Evolutionary conservation across 1,284 basidiomycete genomes (phyloP).

Genomic region (Gomphus bonarii): DNA sequence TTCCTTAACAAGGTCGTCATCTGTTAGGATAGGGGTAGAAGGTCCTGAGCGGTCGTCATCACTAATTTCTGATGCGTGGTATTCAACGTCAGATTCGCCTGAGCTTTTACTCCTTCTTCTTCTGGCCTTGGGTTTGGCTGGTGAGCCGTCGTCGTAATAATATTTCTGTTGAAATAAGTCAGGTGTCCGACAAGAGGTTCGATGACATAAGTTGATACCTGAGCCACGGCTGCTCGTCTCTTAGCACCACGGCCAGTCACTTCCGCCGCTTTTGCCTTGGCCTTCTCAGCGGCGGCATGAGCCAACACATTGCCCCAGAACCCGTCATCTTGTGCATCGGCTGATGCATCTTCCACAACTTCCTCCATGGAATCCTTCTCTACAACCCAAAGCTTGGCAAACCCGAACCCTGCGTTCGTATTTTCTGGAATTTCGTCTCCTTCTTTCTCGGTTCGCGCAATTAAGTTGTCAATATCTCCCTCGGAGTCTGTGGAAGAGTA

Average conservation of each 20-base stretch:
- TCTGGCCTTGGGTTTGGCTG: not conserved
- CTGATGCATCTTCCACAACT: constrained; percentile 37
- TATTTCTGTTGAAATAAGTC: not conserved
- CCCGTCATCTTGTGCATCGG: constrained; percentile 42
- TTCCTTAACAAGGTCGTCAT: not conserved
- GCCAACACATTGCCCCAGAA: constrained; percentile 59
- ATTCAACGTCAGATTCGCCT: constrained; percentile 6
- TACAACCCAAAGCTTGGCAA: constrained; percentile 83
- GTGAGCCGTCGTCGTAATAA: constrained; percentile 7
- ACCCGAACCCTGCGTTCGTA: constrained; percentile 50
- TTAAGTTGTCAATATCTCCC: constrained; percentile 70
- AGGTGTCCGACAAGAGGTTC: not conserved
- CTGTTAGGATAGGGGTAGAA: not conserved
- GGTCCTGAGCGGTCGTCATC: not conserved
- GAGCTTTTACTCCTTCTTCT: not conserved
- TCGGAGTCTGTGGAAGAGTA: constrained; percentile 51
- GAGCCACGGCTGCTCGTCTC: constrained; percentile 50
- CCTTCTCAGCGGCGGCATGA: constrained; percentile 38
- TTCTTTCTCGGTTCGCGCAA: constrained; percentile 74
- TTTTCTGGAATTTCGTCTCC: constrained; percentile 43
- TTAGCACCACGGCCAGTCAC: constrained; percentile 60
- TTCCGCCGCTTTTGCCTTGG: constrained; percentile 36
- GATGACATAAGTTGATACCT: constrained; percentile 8
- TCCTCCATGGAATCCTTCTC: constrained; percentile 63
- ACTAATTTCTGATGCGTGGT: constrained; percentile 1